phyloP scores from a whole-genome alignment of 768 basidiomycete genomes.

The Hypholoma fasciculare region DNA sequence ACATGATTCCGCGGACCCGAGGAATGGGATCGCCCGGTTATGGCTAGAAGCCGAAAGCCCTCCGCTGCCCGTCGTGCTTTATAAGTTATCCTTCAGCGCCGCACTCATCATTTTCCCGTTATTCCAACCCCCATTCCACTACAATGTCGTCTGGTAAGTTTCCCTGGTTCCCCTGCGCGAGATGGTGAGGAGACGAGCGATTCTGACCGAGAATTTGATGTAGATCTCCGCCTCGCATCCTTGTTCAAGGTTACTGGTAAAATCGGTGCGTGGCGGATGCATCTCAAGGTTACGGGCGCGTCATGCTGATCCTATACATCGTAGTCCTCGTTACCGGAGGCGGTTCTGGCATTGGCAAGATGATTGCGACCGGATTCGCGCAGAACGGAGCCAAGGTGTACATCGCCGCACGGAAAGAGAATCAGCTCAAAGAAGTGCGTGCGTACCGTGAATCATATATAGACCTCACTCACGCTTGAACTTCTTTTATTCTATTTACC shows the following conservation, averaged over 20 bases:
- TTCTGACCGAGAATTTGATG: neutral
- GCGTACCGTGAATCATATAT: neutral
- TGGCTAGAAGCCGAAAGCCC: slow-evolving; percentile 17
- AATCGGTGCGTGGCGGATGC: slow-evolving; percentile 46
- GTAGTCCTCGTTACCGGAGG: slow-evolving; percentile 82
- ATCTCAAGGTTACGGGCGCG: neutral
- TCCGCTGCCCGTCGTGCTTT: neutral
- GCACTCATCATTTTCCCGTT: neutral
- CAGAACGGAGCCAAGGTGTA: slow-evolving; percentile 89
- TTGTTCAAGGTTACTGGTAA: slow-evolving; percentile 71
- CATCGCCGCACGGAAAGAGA: slow-evolving; percentile 84
- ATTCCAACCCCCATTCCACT: slow-evolving; percentile 1
- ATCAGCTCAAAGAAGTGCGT: slow-evolving; percentile 71
- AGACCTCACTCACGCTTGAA: neutral
- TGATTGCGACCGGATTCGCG: slow-evolving; percentile 81
- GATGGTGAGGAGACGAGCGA: neutral
- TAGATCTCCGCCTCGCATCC: slow-evolving; percentile 53
- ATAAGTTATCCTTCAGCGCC: neutral
- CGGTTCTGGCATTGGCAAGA: slow-evolving; percentile 79
- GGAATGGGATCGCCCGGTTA: slow-evolving; percentile 10
- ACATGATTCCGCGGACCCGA: slow-evolving; percentile 24
- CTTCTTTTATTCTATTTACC: neutral
- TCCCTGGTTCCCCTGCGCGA: neutral
- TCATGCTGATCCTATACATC: slow-evolving; percentile 1
- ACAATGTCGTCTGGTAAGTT: slow-evolving; percentile 2